These are phyloP conservation scores for Triadica sebifera DNA, from an alignment of 345 rosid species.

Conservation along the genomic window DNA sequence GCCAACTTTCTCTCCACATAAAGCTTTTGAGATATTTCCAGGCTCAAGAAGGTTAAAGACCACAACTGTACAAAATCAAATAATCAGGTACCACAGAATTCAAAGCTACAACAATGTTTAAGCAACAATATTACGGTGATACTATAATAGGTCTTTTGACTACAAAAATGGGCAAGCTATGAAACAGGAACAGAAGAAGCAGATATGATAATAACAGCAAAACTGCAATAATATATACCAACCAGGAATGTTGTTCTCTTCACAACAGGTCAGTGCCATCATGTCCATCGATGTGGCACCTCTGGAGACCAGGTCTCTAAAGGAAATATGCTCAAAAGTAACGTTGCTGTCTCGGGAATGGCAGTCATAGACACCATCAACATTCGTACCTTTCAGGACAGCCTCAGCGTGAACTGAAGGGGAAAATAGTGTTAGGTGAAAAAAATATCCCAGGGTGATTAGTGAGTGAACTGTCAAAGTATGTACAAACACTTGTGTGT, in stretches of 20 bases:
- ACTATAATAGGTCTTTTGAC: not conserved
- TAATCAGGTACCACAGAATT: not conserved
- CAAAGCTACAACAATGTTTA: not conserved
- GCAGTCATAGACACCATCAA: constrained; percentile 68
- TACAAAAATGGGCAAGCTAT: not conserved
- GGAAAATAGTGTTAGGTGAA: not conserved
- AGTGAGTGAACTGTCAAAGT: not conserved
- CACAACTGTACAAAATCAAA: constrained; percentile 9
- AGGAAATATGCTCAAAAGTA: constrained; percentile 66
- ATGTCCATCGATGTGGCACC: constrained; percentile 73
- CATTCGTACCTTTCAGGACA: constrained; percentile 76
- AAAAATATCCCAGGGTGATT: not conserved
- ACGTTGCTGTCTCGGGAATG: constrained; percentile 58
- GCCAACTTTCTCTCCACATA: constrained; percentile 12
- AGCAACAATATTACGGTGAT: not conserved
- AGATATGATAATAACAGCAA: not conserved
- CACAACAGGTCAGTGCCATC: constrained; percentile 77
- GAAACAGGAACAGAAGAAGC: not conserved
- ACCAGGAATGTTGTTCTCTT: constrained; percentile 89
- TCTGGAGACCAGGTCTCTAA: constrained; percentile 63
- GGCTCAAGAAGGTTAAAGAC: constrained; percentile 12
- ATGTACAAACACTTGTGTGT: not conserved
- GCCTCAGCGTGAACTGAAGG: constrained; percentile 78
- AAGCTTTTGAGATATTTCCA: constrained; percentile 13
- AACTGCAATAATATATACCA: not conserved